A percentile compares a stretch with the other conserved stretches of the same genome.
Conservation (phyloP, 441 rosid species). For the Croton setiger region DNA sequence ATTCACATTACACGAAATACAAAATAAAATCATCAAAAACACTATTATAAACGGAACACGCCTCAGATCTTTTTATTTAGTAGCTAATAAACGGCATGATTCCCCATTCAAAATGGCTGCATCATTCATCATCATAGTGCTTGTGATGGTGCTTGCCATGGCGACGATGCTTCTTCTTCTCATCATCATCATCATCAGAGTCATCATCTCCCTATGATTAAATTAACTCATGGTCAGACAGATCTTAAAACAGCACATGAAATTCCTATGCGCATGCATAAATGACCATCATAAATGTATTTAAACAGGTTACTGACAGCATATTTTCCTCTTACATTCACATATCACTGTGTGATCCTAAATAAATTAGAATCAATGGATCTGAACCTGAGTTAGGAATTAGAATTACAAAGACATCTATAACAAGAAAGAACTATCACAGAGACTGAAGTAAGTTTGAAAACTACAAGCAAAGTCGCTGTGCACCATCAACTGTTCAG, state of each 20-base stretch:
- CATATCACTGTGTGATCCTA: neutral
- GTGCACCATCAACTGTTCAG: neutral
- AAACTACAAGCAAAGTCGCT: neutral
- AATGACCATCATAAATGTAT: neutral
- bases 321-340: neutral
- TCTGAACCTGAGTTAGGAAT: neutral
- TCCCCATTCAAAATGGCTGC: constrained; percentile 18
- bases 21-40: neutral
- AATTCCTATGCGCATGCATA: neutral
- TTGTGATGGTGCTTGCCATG: constrained; percentile 59
- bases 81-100: constrained; percentile 34
- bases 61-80: constrained; percentile 45
- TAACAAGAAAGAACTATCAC: neutral
- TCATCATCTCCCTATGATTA: constrained; percentile 62
- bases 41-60: constrained; percentile 16
- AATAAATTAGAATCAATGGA: neutral
- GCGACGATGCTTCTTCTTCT: constrained; percentile 35
- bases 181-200: constrained; percentile 57
- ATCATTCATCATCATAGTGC: constrained; percentile 59
- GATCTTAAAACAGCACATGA: neutral
- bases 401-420: neutral
- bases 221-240: constrained; percentile 11
- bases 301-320: neutral
- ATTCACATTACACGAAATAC: neutral
- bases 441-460: neutral